Evolutionary conservation across 108 stramenopile species (phyloP), one percentile per base, ranked within the genome.

Genomic region (Cyclotella kingstonii): DNA sequence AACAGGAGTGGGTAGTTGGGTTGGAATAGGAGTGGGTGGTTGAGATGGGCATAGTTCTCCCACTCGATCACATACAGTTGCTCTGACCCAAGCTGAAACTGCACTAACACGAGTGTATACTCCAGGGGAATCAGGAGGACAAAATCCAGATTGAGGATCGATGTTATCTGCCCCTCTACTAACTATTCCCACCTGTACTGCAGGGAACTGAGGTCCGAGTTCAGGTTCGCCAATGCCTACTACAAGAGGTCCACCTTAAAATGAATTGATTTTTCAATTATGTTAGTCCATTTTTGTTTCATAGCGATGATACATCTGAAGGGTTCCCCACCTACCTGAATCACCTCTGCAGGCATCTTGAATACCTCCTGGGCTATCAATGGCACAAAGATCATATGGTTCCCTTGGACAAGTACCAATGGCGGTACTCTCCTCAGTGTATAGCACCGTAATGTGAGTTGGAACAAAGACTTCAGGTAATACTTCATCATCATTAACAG

Each of bases 1-100:
- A n/a, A n/a, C n/a, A n/a, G n/a, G n/a, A n/a, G n/a, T n/a, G n/a
- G n/a, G n/a, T n/a, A n/a, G n/a, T n/a, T n/a, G n/a, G n/a, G n/a
- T n/a, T n/a, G n/a, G n/a, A n/a, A n/a, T n/a, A n/a, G n/a, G n/a
- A n/a, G n/a, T n/a, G n/a, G n/a, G n/a, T n/a, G n/a, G n/a, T n/a
- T n/a, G n/a, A n/a, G n/a, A n/a, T n/a, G n/a, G n/a, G 35, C 52
- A 53, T 19, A 53, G 52, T 18, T 53, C 52, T 36, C 52, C 52
- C 22, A 18, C 35, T 2, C 33, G 31, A 17, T 9, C 12, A 35
- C 52, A 53, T 11, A 53, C 52, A 19, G 52, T 53, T 15, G 35
- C 52, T 26, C 35, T 53, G 33, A 53, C 33, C 52, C 52, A 53
- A 9, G 35, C 52, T 10, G 33, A 33, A 33, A 53, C 18, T 35